Conservation (phyloP, 768 basidiomycete species). For the Sporobolomyces phaffii region DNA sequence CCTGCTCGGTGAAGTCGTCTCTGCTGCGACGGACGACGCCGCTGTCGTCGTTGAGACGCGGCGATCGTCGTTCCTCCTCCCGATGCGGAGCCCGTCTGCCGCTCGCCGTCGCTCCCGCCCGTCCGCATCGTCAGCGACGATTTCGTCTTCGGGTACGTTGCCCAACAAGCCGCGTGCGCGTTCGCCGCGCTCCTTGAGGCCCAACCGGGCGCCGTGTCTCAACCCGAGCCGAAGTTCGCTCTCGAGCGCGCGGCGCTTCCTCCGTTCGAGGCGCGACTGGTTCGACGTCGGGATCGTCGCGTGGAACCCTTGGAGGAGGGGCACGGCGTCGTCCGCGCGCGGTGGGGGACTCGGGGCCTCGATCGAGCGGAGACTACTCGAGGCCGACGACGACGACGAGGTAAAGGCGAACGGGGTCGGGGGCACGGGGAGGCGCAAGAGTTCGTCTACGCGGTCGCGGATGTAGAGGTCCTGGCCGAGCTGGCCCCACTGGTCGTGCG, state of each 20-base stretch:
- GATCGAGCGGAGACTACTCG: background rate
- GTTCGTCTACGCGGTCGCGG: constrained; percentile 39
- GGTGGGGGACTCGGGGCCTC: constrained; percentile 9
- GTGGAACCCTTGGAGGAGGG: constrained; percentile 81
- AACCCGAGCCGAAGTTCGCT: constrained; percentile 28
- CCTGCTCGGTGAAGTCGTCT: background rate
- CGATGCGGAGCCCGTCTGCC: too few species aligned
- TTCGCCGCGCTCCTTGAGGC: constrained; percentile 73
- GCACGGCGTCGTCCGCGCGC: constrained; percentile 51
- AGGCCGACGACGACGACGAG: background rate
- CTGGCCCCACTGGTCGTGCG: constrained; percentile 16
- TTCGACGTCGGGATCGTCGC: constrained; percentile 90
- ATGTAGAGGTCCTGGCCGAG: constrained; percentile 27
- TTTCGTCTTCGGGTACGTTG: constrained; percentile 48
- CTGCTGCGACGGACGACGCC: background rate
- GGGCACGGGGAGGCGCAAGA: constrained; percentile 33
- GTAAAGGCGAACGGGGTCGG: constrained; percentile 30
- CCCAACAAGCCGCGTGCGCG: constrained; percentile 66
- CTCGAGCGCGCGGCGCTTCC: constrained; percentile 8
- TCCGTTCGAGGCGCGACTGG: constrained; percentile 55
- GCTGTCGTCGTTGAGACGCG: background rate
- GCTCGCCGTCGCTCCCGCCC: too few species aligned
- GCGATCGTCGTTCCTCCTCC: too few species aligned
- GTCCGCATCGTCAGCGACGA: constrained; percentile 48
- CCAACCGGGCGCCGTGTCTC: constrained; percentile 54